Evolutionary conservation across 352 stramenopile genomes (phyloP).

Genomic region (Globisporangium radiosum): DNA sequence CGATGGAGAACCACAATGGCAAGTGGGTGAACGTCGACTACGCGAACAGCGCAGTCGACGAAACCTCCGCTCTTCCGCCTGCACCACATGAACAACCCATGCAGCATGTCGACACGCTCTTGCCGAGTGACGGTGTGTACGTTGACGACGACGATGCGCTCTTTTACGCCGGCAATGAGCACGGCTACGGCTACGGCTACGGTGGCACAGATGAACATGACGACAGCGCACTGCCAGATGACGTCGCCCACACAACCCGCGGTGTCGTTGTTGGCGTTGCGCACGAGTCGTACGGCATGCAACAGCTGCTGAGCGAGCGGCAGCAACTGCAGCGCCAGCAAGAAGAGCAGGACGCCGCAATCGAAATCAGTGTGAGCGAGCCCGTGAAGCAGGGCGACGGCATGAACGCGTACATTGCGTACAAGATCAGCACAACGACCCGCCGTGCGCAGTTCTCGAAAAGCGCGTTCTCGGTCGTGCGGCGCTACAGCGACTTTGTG

Average conservation of each 20-base stretch:
- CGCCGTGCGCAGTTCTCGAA: slow-evolving; percentile 79
- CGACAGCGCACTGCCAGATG: background rate
- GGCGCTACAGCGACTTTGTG: slow-evolving; percentile 94
- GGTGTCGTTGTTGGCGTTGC: slow-evolving; percentile 3
- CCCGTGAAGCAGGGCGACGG: slow-evolving; percentile 95
- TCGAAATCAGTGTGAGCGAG: slow-evolving; percentile 90
- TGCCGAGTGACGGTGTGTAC: background rate
- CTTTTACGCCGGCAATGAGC: slow-evolving; percentile 13
- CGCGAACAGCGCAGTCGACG: slow-evolving; percentile 55
- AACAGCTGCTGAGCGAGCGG: slow-evolving; percentile 9
- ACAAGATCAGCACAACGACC: slow-evolving; percentile 88
- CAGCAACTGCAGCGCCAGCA: slow-evolving; percentile 7
- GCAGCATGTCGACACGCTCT: slow-evolving; percentile 8
- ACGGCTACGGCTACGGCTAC: slow-evolving; percentile 14
- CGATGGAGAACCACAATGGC: slow-evolving; percentile 56
- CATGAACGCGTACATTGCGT: slow-evolving; percentile 97
- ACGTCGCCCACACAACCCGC: background rate
- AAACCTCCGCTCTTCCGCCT: slow-evolving; percentile 14
- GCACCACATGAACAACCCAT: background rate
- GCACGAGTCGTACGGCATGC: slow-evolving; percentile 13
- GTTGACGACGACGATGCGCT: slow-evolving; percentile 13
- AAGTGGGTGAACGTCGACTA: slow-evolving; percentile 89
- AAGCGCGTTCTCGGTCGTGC: slow-evolving; percentile 87
- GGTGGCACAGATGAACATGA: background rate
- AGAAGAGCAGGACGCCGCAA: slow-evolving; percentile 18